phyloP scores from a whole-genome alignment of 257 asterid genomes.

The Euphrasia confusa region DNA sequence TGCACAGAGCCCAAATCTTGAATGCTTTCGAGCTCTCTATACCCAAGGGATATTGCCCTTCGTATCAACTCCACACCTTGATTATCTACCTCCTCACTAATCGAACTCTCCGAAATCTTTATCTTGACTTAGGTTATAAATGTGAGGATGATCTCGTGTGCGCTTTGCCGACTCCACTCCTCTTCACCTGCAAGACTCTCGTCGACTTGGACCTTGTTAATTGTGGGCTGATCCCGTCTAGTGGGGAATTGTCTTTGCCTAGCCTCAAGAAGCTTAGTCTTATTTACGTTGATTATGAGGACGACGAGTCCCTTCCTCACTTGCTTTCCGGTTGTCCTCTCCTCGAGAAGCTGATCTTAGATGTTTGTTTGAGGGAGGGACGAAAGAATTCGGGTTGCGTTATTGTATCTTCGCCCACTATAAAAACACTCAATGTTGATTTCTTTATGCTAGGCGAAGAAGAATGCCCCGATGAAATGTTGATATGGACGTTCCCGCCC shows the following conservation, averaged over 20 bases:
- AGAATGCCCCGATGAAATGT: too few species aligned
- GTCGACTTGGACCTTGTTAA: neutral
- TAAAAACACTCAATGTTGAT: too few species aligned
- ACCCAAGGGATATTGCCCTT: neutral
- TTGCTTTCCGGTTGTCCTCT: slow-evolving; percentile 12
- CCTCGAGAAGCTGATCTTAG: neutral
- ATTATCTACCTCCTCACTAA: neutral
- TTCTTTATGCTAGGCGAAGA: too few species aligned
- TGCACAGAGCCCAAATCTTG: too few species aligned
- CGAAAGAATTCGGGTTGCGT: too few species aligned
- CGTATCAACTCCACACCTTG: neutral
- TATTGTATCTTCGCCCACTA: too few species aligned
- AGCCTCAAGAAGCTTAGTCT: neutral
- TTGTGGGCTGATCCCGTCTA: neutral
- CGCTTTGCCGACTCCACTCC: neutral
- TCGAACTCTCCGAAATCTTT: neutral
- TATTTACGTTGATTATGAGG: too few species aligned
- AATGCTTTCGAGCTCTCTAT: neutral
- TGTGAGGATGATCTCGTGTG: too few species aligned
- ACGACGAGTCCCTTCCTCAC: too few species aligned
- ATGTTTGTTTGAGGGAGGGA: too few species aligned
- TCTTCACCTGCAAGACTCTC: slow-evolving; percentile 2
- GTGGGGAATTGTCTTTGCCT: neutral
- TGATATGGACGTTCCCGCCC: too few species aligned
- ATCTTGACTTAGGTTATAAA: neutral